Percentiles rank a stretch among this genome's conserved stretches.
phyloP scores from a whole-genome alignment of 2,329 filamentous ascomycete species.

The Cercospora sojina region DNA sequence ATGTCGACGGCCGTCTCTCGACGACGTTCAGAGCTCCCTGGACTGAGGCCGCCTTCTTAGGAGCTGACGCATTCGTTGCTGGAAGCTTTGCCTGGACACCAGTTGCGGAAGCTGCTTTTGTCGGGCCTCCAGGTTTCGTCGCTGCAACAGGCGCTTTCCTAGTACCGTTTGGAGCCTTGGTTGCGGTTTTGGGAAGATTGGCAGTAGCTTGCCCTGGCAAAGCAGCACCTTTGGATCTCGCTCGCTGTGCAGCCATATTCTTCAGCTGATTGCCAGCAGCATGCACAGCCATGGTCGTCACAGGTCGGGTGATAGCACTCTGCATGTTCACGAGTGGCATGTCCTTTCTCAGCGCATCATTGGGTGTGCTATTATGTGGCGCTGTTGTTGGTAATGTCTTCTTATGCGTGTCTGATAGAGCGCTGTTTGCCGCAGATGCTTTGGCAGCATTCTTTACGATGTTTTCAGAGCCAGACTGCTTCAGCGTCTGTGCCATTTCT shows the following conservation, averaged over 20 bases:
- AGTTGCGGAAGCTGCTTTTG: slow-evolving; percentile 10
- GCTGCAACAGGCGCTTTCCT: not conserved
- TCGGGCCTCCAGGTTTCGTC: slow-evolving; percentile 13
- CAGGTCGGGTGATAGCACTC: slow-evolving; percentile 37
- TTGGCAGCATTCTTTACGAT: slow-evolving; percentile 31
- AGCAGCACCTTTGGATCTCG: slow-evolving; percentile 30
- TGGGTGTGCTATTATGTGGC: slow-evolving; percentile 21
- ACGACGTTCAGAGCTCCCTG: slow-evolving; percentile 20
- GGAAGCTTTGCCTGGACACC: not conserved
- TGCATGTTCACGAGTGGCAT: slow-evolving; percentile 38
- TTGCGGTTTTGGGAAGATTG: not conserved
- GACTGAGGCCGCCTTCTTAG: slow-evolving; percentile 17
- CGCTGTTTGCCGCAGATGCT: slow-evolving; percentile 28
- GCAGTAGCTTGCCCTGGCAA: slow-evolving; percentile 27
- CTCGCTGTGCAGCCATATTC: slow-evolving; percentile 33
- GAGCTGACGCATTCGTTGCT: slow-evolving; percentile 1
- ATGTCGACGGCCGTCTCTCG: slow-evolving; percentile 18
- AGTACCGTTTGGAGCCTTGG: not conserved
- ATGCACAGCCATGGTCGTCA: slow-evolving; percentile 39
- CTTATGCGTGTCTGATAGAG: slow-evolving; percentile 27
- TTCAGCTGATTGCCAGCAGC: slow-evolving; percentile 30
- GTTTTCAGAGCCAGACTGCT: slow-evolving; percentile 27
- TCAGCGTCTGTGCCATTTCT: slow-evolving; percentile 31
- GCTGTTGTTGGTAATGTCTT: slow-evolving; percentile 27
- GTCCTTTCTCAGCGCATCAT: slow-evolving; percentile 29